Percentiles rank a stretch among this genome's conserved stretches.
Evolutionary conservation across 495 filamentous ascomycete genomes (phyloP).

Genomic region (Daldinia childiae): DNA sequence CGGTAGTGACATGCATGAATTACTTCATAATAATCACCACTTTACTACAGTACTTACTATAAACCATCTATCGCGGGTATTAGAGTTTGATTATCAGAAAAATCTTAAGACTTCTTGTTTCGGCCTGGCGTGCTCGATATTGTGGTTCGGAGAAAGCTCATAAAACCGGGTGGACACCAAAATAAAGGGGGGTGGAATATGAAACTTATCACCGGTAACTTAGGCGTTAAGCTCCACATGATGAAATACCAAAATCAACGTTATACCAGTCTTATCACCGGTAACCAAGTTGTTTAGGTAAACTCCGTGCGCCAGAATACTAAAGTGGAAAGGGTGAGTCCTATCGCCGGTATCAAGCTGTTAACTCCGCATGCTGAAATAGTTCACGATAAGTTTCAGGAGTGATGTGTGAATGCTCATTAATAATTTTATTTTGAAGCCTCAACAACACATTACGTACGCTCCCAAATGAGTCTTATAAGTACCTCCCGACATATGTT

Average conservation of each 20-base stretch:
- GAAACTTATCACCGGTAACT: background rate
- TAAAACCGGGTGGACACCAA: background rate
- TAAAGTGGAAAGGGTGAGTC: background rate
- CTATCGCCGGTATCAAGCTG: background rate
- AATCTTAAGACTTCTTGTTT: too few relatives aligned
- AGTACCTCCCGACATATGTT: too few relatives aligned
- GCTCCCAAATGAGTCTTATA: too few relatives aligned
- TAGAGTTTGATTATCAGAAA: too few relatives aligned
- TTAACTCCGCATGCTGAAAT: background rate
- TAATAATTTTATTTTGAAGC: too few relatives aligned
- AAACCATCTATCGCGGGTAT: too few relatives aligned
- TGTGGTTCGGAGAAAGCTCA: background rate
- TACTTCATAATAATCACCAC: too few relatives aligned
- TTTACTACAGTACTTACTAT: too few relatives aligned
- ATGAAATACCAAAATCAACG: background rate
- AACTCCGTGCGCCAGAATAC: background rate
- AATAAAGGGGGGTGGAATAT: background rate
- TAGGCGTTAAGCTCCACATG: background rate
- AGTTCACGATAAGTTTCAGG: background rate
- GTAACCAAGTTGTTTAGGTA: background rate
- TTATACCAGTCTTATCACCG: background rate
- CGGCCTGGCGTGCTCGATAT: background rate
- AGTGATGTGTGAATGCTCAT: too few relatives aligned
- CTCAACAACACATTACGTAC: too few relatives aligned
- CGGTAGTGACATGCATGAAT: too few relatives aligned